These are phyloP conservation scores for Triticum aestivum DNA, from an alignment of 176 grass and related monocot genomes.

Conservation along the genomic window IWGSC_CS_RefSeq_v2.1 NC_057805.1:310152949-310153448, in stretches of 20 bases:
- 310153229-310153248: conserved; percentile 5
- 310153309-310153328: conserved; percentile 36
- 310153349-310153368: conserved; percentile 51
- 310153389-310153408: conserved; percentile 70
- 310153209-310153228: conserved; percentile 18
- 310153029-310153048: conserved; percentile 82
- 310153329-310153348: conserved; percentile 25
- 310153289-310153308: conserved; percentile 11
- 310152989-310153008: conserved; percentile 47
- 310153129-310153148: conserved; percentile 67
- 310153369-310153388: conserved; percentile 57
- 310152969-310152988: conserved; percentile 55
- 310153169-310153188: conserved; percentile 20
- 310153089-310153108: conserved; percentile 99
- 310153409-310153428: conserved; percentile 64
- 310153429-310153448: conserved; percentile 64
- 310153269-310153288: conserved; percentile 17
- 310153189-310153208: conserved; percentile 23
- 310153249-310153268: background rate
- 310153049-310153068: conserved; percentile 77
- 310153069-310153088: conserved; percentile 87
- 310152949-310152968: conserved; percentile 27
- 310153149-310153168: conserved; percentile 53
- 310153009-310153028: conserved; percentile 43
- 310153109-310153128: conserved; percentile 84